Base-by-base conservation (phyloP, 192 early-diverging fungal species). In the Podila epigama region DNA sequence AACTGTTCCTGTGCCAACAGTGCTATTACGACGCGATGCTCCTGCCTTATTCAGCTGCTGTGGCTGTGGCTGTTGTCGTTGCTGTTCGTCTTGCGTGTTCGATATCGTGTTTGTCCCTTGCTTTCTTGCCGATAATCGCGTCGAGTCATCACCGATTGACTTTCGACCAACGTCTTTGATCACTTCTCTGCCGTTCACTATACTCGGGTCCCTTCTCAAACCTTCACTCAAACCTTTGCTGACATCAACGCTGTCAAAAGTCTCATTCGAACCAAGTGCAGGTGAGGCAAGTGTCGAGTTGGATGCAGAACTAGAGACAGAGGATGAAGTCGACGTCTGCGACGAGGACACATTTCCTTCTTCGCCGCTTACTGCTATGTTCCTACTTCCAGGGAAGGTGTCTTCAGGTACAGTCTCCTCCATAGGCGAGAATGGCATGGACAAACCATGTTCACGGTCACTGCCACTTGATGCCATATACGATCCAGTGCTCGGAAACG, bases 401-500 rank as follows among this genome's bases (percentile, higher is more conserved):
- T 32, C 15, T 51, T 40, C 15, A 3, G 60, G 36, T 27, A 31
- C 48, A 16, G 62, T 15, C 18, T 58, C 29, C 13, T 54, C 70
- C 0, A 42, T 5, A 0, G 63, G 39, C 5, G 61, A 66, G 8
- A 59, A 18, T 2, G 41, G 12, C 18, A 57, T 31, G 31, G 33
- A 15, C 15, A 34, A 11, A 16, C 13, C 42, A 57, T 54, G 64
- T 5, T 29, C 64, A 16, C 37, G 44, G 34, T 77, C 73, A 27
- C 73, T 77, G 8, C 73, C 73, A 44, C 73, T 77, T 4, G 73
- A 77, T n/a, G 73, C 60, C 20, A 63, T 25, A 53, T 77, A 77
- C 0, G 73, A 77, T 51, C 66, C 66, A 16, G 73, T 77, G 39
- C 73, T 77, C 3, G 73, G 73, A 25, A 77, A 77, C 37, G 73